Evolutionary conservation across 2,329 filamentous ascomycete species (phyloP).

Genomic region (Beauveria sp.): DNA sequence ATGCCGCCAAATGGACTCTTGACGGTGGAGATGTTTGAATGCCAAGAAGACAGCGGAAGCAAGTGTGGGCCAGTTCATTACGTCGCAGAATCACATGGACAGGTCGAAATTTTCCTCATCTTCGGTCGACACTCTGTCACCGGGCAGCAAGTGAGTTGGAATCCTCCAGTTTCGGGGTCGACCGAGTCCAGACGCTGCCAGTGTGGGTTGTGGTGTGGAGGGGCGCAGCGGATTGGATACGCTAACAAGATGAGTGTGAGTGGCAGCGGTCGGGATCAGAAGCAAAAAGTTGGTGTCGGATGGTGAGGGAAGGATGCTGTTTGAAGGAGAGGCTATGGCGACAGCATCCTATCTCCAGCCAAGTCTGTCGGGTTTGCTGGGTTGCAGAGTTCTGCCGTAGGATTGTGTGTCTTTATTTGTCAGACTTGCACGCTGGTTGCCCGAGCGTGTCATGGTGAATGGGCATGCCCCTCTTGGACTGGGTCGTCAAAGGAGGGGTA

Average conservation of each 20-base stretch:
- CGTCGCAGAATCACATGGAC: conserved; percentile 1
- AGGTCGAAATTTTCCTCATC: background rate
- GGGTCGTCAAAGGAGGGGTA: background rate
- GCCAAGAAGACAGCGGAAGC: conserved; percentile 2
- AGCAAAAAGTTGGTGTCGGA: background rate
- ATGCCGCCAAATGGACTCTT: background rate
- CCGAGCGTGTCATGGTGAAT: background rate
- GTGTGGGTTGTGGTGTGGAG: conserved; percentile 5
- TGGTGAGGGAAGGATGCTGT: background rate
- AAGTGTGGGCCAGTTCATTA: conserved; percentile 1
- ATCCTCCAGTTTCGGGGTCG: background rate
- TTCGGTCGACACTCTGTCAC: background rate
- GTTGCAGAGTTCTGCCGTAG: background rate
- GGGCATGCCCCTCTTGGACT: background rate
- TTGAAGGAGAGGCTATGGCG: background rate
- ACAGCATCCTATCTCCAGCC: background rate
- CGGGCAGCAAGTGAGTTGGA: background rate
- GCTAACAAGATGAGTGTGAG: background rate
- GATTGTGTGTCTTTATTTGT: background rate
- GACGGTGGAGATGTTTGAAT: background rate
- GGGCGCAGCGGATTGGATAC: background rate
- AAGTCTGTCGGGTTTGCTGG: too few relatives aligned
- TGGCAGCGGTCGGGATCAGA: background rate
- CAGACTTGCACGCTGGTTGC: background rate
- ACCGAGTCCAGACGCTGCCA: conserved; percentile 7